Base-by-base conservation (phyloP, 2,329 filamentous ascomycete genomes). In the Acrocalymma vagum region DNA sequence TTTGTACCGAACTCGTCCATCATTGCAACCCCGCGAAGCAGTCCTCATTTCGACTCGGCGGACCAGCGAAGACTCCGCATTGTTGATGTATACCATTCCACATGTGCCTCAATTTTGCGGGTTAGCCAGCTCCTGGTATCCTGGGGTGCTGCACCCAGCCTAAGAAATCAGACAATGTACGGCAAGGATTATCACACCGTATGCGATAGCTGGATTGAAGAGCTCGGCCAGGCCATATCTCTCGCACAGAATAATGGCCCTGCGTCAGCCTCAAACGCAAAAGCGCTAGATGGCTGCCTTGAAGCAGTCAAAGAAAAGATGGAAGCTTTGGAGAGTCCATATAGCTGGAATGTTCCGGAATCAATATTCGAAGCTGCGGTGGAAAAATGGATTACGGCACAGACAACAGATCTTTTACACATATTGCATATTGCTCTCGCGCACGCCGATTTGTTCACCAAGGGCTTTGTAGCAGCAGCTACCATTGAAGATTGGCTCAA, bases 381-480 rank as follows among this genome's bases (percentile, higher is more conserved):
- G 16, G 78, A 81, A 23, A 75, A 80, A 35, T 93, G 86, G 83
- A 70, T 80, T 16, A 77, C 78, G 38, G 83, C 79, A 5, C 72
- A 84, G 17, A 73, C 91, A 15, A 82, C 84, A 10, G 90, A 95
- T 66, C 79, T 87, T 28, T 76, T 87, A 25, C 87, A 94, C 61
- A 79, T 86, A 26, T 76, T 94, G 68, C 85, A 90, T 32, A 76
- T 91, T 11, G 72, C 90, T 16, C 88, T 92, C 55, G 79, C 90
- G 52, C 76, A 88, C 14, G 71, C 90, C 22, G 85, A 88, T 49
- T 72, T 80, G 30, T 78, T 55, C 5, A 48, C 45, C 10, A 53
- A 62, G 23, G 63, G 53, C 38, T 70, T 65, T 29, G 38, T 67
- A 29, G 46, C 60, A 22, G 45, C 59, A 31, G 48, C 52, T n/a